A percentile compares a stretch with the other conserved stretches of the same genome.
phyloP scores from a whole-genome alignment of 352 stramenopile genomes.

The Globisporangium orthogonon region DNA sequence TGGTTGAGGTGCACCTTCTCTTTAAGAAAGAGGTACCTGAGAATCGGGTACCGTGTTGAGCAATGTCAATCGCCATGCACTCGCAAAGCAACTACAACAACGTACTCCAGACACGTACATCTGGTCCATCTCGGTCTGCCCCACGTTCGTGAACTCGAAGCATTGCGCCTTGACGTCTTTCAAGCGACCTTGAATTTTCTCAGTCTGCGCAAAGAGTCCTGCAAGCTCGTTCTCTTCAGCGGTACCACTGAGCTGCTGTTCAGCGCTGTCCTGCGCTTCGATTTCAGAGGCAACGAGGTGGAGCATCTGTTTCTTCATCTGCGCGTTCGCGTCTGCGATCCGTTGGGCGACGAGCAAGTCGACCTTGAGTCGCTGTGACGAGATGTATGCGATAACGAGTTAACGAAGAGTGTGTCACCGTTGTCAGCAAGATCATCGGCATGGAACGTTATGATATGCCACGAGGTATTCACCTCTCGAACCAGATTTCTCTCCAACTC shows the following conservation, averaged over 20 bases:
- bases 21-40: constrained; percentile 72
- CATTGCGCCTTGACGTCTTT: constrained; percentile 60
- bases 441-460: not conserved
- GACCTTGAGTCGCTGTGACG: constrained; percentile 55
- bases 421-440: no score
- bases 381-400: no score
- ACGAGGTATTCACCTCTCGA: constrained; percentile 32
- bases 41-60: not conserved
- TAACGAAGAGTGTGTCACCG: not conserved
- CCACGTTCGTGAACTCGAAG: constrained; percentile 61
- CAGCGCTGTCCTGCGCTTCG: constrained; percentile 13
- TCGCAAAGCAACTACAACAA: not conserved
- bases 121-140: constrained; percentile 47
- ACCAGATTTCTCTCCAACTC: constrained; percentile 53
- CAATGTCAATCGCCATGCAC: not conserved
- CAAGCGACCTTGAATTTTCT: constrained; percentile 39
- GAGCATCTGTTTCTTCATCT: constrained; percentile 63
- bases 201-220: constrained; percentile 35
- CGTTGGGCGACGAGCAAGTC: constrained; percentile 69
- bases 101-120: constrained; percentile 28
- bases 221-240: constrained; percentile 39
- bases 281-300: constrained; percentile 37
- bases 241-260: not conserved
- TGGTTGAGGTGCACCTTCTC: constrained; percentile 74
- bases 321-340: constrained; percentile 47